These are phyloP conservation scores for Austroboletus eburneus DNA, from an alignment of 768 basidiomycete genomes.

Conservation along the genomic window DNA sequence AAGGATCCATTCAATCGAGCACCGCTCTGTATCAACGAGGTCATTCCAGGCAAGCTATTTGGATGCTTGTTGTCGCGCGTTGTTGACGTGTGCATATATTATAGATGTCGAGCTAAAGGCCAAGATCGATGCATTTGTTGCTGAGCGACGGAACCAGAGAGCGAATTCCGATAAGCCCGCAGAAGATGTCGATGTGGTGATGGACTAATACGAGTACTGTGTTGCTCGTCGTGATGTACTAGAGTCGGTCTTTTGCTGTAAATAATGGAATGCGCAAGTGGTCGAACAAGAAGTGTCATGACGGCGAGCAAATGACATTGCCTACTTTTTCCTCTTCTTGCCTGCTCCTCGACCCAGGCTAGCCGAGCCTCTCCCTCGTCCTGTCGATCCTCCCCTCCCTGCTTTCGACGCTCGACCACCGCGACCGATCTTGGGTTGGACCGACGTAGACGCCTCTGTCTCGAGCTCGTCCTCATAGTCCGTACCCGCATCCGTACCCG, in stretches of 20 bases:
- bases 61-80: not conserved
- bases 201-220: constrained; percentile 13
- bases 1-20: constrained; percentile 95
- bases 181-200: constrained; percentile 30
- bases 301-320: no score
- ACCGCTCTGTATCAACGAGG: constrained; percentile 76
- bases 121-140: constrained; percentile 68
- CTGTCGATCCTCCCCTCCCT: constrained; percentile 21
- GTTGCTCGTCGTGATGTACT: constrained; percentile 4
- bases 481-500: constrained; percentile 67
- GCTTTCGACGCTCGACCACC: constrained; percentile 26
- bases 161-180: constrained; percentile 14
- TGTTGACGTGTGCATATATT: constrained; percentile 10
- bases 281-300: no score
- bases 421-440: constrained; percentile 19
- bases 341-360: constrained; percentile 21
- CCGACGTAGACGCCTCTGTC: constrained; percentile 45
- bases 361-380: constrained; percentile 27
- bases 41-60: constrained; percentile 62
- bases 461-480: constrained; percentile 74
- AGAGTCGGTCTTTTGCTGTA: not conserved
- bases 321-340: constrained; percentile 33
- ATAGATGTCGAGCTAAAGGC: constrained; percentile 69
- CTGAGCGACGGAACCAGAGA: constrained; percentile 48
- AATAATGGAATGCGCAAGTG: not conserved